phyloP scores from a whole-genome alignment of 2,329 filamentous ascomycete species.

The Clonostachys chloroleuca region DNA sequence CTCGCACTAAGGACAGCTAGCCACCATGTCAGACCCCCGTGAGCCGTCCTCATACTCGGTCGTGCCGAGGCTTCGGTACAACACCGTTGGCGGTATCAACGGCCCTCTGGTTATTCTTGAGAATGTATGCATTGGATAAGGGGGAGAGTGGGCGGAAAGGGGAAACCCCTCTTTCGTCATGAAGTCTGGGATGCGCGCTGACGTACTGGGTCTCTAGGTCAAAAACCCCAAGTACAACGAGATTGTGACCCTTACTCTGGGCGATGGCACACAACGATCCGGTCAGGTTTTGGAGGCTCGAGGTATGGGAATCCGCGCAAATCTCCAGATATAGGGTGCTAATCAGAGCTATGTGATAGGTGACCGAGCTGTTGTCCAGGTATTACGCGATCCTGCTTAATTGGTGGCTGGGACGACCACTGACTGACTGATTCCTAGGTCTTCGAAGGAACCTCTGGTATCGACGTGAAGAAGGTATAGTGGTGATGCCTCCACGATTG shows the following conservation, averaged over 20 bases:
- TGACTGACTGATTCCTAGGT: slow-evolving; percentile 53
- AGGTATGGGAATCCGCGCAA: slow-evolving; percentile 51
- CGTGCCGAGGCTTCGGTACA: slow-evolving; percentile 74
- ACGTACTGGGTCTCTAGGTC: slow-evolving; percentile 53
- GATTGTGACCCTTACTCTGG: slow-evolving; percentile 92
- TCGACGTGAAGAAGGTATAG: slow-evolving; percentile 95
- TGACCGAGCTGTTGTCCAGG: slow-evolving; percentile 91
- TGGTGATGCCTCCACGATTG: neutral
- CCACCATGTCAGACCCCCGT: slow-evolving; percentile 50
- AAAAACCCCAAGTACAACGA: slow-evolving; percentile 98
- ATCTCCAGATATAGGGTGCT: neutral
- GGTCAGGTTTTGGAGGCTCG: slow-evolving; percentile 96
- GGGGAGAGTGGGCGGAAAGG: neutral
- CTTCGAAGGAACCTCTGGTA: slow-evolving; percentile 94
- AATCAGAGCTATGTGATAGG: slow-evolving; percentile 45
- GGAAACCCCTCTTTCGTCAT: neutral
- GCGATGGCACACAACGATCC: slow-evolving; percentile 89
- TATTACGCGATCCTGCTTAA: slow-evolving; percentile 32
- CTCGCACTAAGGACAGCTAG: neutral
- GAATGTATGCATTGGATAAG: slow-evolving; percentile 55
- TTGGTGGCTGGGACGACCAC: slow-evolving; percentile 2
- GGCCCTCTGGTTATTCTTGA: slow-evolving; percentile 96
- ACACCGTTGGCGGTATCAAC: slow-evolving; percentile 97
- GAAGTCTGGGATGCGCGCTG: slow-evolving; percentile 6
- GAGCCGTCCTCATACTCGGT: slow-evolving; percentile 57